Evolutionary conservation across 176 grass and related monocot species (phyloP), one percentile per base, ranked within the genome.

Genomic region (Triticum turgidum): DNA sequence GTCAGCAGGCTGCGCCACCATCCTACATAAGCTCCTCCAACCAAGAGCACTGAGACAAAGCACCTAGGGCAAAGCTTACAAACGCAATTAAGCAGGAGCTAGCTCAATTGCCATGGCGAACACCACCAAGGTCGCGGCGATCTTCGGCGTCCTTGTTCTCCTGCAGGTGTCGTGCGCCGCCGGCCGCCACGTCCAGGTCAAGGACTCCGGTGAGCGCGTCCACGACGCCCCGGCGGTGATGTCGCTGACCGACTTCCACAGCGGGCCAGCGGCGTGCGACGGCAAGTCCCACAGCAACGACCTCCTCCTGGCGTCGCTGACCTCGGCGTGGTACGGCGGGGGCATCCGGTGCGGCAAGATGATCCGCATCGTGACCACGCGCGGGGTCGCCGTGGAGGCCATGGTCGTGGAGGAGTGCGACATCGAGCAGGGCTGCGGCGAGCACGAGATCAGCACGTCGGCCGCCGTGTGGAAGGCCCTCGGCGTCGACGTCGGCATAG

Each of bases 381-480:
- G 29, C 32, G 41, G 74, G 9, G 62, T 30, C 51, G 12, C 81
- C 65, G 81, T 88, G 54, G 27, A 80, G 45, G 12, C 45, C 45
- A 49, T 49, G 45, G 45, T 49, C 45, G 45, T 49, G 45, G 45
- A 49, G 9, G 45, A 49, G 45, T 49, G 45, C 45, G 45, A 49
- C 45, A 49, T 86, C 7, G 12, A 7, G 1, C 51, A 22, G 27
- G 85, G 84, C 14, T 91, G 89, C 76, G 7, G 38, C 18, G 3
- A 37, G 81, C 76, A 77, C 77, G 65, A 88, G 70, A 86, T 88
- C 5, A 86, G 88, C 69, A 71, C 85, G 13, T 84, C 89, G 4
- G 37, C 41, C 0, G 89, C 85, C 7, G 89, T 91, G 5, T 91
- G 89, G 89, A 44, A 61, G 35, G 81, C 81, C 5, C 80, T 91